phyloP scores from a whole-genome alignment of 1,139 yeast species.

The Eremothecium coryli region DNA sequence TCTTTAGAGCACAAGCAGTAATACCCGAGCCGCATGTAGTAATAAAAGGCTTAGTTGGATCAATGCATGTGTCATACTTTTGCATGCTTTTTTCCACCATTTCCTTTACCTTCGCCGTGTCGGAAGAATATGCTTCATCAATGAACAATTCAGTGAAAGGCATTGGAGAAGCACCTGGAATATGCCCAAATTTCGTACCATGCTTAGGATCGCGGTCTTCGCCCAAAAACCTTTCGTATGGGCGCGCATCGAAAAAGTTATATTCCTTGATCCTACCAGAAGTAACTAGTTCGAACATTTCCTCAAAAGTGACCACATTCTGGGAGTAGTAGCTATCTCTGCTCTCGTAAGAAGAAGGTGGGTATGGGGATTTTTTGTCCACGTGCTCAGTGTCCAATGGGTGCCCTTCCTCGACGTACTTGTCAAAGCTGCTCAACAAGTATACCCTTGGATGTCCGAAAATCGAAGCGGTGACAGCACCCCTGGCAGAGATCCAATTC shows the following conservation, averaged over 20 bases:
- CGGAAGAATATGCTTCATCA: constrained; percentile 35
- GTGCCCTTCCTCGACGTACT: constrained; percentile 37
- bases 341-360: constrained; percentile 34
- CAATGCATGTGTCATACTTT: constrained; percentile 25
- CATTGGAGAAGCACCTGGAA: constrained; percentile 69
- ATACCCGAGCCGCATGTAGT: constrained; percentile 96
- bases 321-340: constrained; percentile 54
- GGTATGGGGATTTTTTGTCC: constrained; percentile 32
- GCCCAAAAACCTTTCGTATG: constrained; percentile 67
- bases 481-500: constrained; percentile 80
- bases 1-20: constrained; percentile 74
- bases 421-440: constrained; percentile 59
- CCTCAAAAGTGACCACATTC: constrained; percentile 45
- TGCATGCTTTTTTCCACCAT: constrained; percentile 17
- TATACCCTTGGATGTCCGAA: constrained; percentile 65
- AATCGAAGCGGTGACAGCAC: constrained; percentile 76
- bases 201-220: constrained; percentile 78
- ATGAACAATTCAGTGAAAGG: constrained; percentile 61
- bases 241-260: constrained; percentile 71
- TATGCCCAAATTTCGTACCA: constrained; percentile 81
- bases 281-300: constrained; percentile 41
- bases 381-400: constrained; percentile 31
- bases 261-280: constrained; percentile 40
- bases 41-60: constrained; percentile 52
- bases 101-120: constrained; percentile 14